phyloP scores from a whole-genome alignment of 108 stramenopile species.

The Pseudonitzschia multiseries region DNA sequence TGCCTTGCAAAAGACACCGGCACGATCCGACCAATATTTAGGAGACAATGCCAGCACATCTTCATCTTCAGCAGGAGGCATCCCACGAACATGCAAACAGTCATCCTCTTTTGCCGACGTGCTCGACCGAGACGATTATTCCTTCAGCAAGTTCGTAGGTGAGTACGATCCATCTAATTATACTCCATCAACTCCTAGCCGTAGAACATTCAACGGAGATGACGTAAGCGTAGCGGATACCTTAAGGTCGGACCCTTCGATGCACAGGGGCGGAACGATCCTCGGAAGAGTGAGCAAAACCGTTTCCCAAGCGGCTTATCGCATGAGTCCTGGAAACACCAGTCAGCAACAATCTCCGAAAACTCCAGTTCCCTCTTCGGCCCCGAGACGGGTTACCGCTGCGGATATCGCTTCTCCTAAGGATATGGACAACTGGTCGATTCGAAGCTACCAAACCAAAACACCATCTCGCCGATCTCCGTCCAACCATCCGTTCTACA shows the following conservation, averaged over 20 bases:
- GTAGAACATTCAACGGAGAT: slow-evolving; percentile 2
- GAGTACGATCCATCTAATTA: slow-evolving; percentile 16
- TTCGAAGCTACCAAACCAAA: slow-evolving; percentile 21
- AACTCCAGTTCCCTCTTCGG: slow-evolving; percentile 1
- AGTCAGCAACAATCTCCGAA: neutral
- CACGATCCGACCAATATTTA: slow-evolving; percentile 23
- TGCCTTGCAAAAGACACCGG: slow-evolving; percentile 34
- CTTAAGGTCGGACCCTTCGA: slow-evolving; percentile 13
- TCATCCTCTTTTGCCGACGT: neutral
- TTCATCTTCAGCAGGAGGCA: neutral
- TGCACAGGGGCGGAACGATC: slow-evolving; percentile 10
- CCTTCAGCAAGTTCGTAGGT: slow-evolving; percentile 30
- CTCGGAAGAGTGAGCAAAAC: neutral
- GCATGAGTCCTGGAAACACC: neutral
- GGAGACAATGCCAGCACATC: neutral
- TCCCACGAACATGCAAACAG: neutral
- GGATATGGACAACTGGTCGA: slow-evolving; percentile 31
- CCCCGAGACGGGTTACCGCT: slow-evolving; percentile 1
- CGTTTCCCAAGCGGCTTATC: neutral
- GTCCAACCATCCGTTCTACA: slow-evolving; percentile 5
- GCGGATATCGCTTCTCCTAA: slow-evolving; percentile 12
- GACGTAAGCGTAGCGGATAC: slow-evolving; percentile 35
- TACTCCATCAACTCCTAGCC: slow-evolving; percentile 11
- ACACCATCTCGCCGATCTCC: neutral
- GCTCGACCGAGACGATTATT: slow-evolving; percentile 11